Conservation (phyloP, 1,139 yeast species). For the Ashbya aceris region DNA sequence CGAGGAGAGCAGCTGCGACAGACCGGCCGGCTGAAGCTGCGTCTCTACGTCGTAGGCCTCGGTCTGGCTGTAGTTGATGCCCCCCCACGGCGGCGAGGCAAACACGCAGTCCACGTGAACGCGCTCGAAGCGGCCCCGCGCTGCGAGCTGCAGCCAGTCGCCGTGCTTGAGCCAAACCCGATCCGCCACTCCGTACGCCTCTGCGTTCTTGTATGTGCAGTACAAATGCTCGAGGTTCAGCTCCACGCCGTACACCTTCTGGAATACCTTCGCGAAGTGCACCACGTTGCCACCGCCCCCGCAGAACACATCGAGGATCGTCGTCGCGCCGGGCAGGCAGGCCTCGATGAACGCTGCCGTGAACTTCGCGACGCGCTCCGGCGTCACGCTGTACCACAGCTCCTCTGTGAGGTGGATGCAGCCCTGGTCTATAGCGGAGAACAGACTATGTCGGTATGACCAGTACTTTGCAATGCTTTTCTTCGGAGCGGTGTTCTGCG, state of each 20-base stretch:
- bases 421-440: constrained; percentile 36
- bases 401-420: constrained; percentile 69
- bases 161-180: constrained; percentile 42
- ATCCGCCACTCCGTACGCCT: constrained; percentile 52
- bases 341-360: constrained; percentile 48
- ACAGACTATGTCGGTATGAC: constrained; percentile 18
- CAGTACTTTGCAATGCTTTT: constrained; percentile 21
- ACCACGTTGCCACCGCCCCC: constrained; percentile 96
- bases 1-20: constrained; percentile 38
- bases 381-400: constrained; percentile 88
- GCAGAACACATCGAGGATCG: constrained; percentile 65
- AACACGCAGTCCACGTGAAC: constrained; percentile 55
- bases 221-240: constrained; percentile 47
- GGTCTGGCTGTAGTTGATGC: constrained; percentile 50
- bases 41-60: constrained; percentile 40
- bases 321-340: constrained; percentile 40
- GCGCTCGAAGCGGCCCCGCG: constrained; percentile 20
- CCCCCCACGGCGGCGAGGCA: constrained; percentile 97
- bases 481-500: constrained; percentile 8
- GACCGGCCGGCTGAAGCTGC: constrained; percentile 38
- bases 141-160: constrained; percentile 45
- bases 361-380: constrained; percentile 62
- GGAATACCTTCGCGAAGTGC: constrained; percentile 60
- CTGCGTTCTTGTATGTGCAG: constrained; percentile 66
- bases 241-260: constrained; percentile 59